phyloP scores from a whole-genome alignment of 371 early-diverging fungal species.

The Mortierella sp. region DNA sequence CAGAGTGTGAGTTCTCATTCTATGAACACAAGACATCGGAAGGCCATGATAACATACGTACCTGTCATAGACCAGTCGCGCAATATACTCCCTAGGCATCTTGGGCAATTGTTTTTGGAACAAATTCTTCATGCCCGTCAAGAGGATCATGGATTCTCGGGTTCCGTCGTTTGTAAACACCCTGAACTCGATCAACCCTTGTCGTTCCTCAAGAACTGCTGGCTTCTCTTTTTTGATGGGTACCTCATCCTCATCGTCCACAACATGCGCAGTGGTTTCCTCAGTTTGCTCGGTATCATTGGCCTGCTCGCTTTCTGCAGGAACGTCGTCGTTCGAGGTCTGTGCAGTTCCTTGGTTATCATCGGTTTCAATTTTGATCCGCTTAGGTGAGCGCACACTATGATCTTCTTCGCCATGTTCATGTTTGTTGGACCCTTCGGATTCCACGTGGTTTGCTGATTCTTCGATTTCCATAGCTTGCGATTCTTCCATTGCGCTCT shows the following conservation, averaged over 20 bases:
- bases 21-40: too few species aligned
- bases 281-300: constrained; percentile 46
- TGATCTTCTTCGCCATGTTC: constrained; percentile 17
- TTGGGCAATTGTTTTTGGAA: constrained; percentile 99
- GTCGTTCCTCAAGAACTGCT: constrained; percentile 69
- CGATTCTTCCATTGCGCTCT: background rate
- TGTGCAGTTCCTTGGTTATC: constrained; percentile 19
- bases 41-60: constrained; percentile 36
- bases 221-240: constrained; percentile 56
- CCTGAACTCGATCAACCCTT: constrained; percentile 76
- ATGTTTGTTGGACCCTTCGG: constrained; percentile 24
- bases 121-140: constrained; percentile 95
- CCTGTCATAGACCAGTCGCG: constrained; percentile 95
- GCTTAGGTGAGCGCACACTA: constrained; percentile 22
- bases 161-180: constrained; percentile 78
- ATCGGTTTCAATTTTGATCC: constrained; percentile 51
- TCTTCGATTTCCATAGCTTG: constrained; percentile 15
- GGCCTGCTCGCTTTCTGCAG: constrained; percentile 38
- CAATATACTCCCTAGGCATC: constrained; percentile 99
- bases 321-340: constrained; percentile 22
- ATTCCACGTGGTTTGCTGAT: constrained; percentile 5
- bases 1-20: too few species aligned
- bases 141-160: constrained; percentile 82
- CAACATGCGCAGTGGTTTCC: constrained; percentile 18
- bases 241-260: constrained; percentile 46